These are phyloP conservation scores for Starmerella scarabaei DNA, from an alignment of 805 yeast species.

Conservation along the genomic window DNA sequence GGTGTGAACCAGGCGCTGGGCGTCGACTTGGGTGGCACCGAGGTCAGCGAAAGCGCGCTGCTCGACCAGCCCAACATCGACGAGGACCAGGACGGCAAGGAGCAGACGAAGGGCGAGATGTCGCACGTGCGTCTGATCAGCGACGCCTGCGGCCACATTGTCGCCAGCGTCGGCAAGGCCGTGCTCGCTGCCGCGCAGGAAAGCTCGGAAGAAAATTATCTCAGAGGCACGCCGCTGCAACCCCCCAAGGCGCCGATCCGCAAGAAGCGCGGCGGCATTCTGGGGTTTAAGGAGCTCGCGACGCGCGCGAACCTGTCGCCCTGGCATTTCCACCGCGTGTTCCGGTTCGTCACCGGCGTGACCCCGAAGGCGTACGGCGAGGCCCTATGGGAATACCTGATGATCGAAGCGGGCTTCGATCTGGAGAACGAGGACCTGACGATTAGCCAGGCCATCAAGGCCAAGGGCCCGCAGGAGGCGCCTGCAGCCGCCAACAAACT, in stretches of 20 bases:
- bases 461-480: neutral
- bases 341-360: slow-evolving; percentile 70
- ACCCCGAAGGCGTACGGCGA: slow-evolving; percentile 87
- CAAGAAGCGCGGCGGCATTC: slow-evolving; percentile 29
- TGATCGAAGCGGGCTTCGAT: slow-evolving; percentile 21
- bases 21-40: slow-evolving; percentile 20
- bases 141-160: slow-evolving; percentile 72
- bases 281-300: slow-evolving; percentile 70
- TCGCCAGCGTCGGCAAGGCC: slow-evolving; percentile 56
- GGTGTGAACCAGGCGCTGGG: slow-evolving; percentile 19
- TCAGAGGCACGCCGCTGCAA: slow-evolving; percentile 3
- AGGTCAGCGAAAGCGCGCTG: slow-evolving; percentile 17
- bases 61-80: slow-evolving; percentile 6
- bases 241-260: slow-evolving; percentile 23
- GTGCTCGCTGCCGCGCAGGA: slow-evolving; percentile 26
- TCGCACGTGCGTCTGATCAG: slow-evolving; percentile 52
- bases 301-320: slow-evolving; percentile 71
- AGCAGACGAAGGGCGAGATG: slow-evolving; percentile 18
- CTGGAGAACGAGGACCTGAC: slow-evolving; percentile 18
- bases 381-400: slow-evolving; percentile 40
- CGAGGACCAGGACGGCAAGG: slow-evolving; percentile 4
- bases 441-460: slow-evolving; percentile 4
- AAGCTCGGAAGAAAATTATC: slow-evolving; percentile 18
- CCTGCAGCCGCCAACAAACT: neutral
- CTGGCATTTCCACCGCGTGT: slow-evolving; percentile 89